These are phyloP conservation scores for Pythium utonaiense DNA, from an alignment of 352 stramenopile species.

Conservation along the genomic window DNA sequence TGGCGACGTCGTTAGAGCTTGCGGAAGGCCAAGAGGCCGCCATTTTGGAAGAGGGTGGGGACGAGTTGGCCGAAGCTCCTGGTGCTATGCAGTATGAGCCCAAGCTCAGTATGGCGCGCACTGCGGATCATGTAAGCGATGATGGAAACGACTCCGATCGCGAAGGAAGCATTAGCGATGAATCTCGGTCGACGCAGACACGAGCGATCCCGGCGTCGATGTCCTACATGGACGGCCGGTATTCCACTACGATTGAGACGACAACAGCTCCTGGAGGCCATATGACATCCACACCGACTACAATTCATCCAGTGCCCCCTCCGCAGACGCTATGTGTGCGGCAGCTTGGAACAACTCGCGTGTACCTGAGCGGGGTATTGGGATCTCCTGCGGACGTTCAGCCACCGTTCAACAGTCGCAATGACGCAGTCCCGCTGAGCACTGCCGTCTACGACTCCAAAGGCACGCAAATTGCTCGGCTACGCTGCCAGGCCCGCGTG, in stretches of 20 bases:
- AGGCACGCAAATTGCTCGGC: conserved; percentile 23
- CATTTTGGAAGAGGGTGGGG: conserved; percentile 5
- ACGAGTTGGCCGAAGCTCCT: neutral
- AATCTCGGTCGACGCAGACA: conserved; percentile 18
- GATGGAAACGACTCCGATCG: conserved; percentile 1
- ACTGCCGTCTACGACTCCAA: conserved; percentile 16
- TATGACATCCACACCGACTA: neutral
- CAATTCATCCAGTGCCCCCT: conserved; percentile 16
- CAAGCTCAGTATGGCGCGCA: conserved; percentile 11
- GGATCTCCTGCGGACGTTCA: neutral
- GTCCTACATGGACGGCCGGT: conserved; percentile 15
- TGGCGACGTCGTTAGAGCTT: conserved; percentile 39
- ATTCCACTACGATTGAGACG: conserved; percentile 19
- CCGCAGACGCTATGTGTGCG: conserved; percentile 17
- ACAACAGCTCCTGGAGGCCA: neutral
- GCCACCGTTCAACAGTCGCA: neutral
- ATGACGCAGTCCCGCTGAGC: conserved; percentile 12
- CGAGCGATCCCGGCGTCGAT: conserved; percentile 17
- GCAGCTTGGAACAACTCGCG: conserved; percentile 29
- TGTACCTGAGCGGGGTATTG: conserved; percentile 27
- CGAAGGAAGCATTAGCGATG: conserved; percentile 12
- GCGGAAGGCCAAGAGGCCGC: neutral
- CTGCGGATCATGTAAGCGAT: conserved; percentile 10
- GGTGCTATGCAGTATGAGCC: neutral
- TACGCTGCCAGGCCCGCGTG: conserved; percentile 14